Percentiles rank a stretch among this genome's conserved stretches.
Evolutionary conservation across 169 alveolate species (phyloP).

Genomic region (Cryptosporidium ubiquitum): DNA sequence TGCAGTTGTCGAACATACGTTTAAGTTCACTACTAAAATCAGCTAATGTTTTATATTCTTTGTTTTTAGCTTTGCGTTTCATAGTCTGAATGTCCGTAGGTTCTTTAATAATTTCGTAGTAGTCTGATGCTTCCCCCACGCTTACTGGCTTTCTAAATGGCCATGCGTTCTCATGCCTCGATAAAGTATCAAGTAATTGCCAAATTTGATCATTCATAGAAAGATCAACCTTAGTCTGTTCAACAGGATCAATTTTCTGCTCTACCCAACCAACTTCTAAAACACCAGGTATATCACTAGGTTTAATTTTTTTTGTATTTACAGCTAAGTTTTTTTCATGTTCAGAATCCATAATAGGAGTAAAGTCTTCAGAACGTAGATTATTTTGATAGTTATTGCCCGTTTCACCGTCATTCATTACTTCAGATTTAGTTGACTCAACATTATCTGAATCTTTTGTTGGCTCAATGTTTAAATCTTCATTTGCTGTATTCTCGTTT

Average conservation of each 20-base stretch:
- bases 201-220: conserved; percentile 86
- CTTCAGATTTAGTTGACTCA: not conserved
- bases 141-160: conserved; percentile 97
- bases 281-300: conserved; percentile 91
- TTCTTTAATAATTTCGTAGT: conserved; percentile 93
- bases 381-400: not conserved
- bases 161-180: conserved; percentile 90
- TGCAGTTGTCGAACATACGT: conserved; percentile 95
- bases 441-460: not conserved
- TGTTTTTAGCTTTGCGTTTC: conserved; percentile 86
- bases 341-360: conserved; percentile 8
- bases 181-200: conserved; percentile 82
- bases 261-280: conserved; percentile 93
- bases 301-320: conserved; percentile 74
- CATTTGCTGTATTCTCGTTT: not conserved
- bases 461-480: conserved; percentile 40
- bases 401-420: not conserved
- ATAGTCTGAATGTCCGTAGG: conserved; percentile 97
- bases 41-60: conserved; percentile 89
- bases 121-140: conserved; percentile 95
- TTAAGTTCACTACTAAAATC: conserved; percentile 93
- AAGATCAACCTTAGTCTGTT: conserved; percentile 61
- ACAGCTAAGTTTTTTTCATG: not conserved
- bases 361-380: not conserved
- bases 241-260: conserved; percentile 75